Evolutionary conservation across 169 alveolate species (phyloP).

Genomic region (Plasmodium gaboni): DNA sequence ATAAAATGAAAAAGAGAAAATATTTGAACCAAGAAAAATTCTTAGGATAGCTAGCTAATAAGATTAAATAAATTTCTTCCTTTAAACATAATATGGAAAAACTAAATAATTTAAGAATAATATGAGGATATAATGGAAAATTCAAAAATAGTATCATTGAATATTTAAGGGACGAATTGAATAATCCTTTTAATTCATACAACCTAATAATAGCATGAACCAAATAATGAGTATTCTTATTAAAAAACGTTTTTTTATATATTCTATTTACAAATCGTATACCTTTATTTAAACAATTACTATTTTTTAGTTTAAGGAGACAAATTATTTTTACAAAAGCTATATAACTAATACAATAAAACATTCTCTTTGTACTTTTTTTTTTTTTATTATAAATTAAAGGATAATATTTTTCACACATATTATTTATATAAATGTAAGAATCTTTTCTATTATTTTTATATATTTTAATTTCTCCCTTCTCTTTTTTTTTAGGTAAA

Average conservation of each 20-base stretch:
- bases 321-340: slow-evolving; percentile 68
- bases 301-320: slow-evolving; percentile 27
- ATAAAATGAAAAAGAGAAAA: slow-evolving; percentile 58
- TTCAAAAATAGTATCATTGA: slow-evolving; percentile 59
- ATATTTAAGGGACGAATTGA: slow-evolving; percentile 22
- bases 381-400: background rate
- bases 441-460: background rate
- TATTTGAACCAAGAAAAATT: slow-evolving; percentile 53
- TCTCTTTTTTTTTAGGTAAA: background rate
- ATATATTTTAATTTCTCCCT: background rate
- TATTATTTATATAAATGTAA: too few species aligned
- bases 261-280: slow-evolving; percentile 34
- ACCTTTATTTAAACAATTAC: slow-evolving; percentile 52
- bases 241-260: slow-evolving; percentile 39
- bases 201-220: slow-evolving; percentile 41
- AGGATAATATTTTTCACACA: too few species aligned
- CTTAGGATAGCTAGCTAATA: slow-evolving; percentile 49
- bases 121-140: slow-evolving; percentile 52
- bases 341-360: slow-evolving; percentile 41
- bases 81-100: slow-evolving; percentile 59
- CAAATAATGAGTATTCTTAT: slow-evolving; percentile 48
- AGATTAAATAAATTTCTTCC: slow-evolving; percentile 46
- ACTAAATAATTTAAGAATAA: slow-evolving; percentile 46
- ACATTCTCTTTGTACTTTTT: background rate
- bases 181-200: slow-evolving; percentile 68